Evolutionary conservation across 108 stramenopile genomes (phyloP).

Genomic region (Pinguiococcus pyrenoidosus): DNA sequence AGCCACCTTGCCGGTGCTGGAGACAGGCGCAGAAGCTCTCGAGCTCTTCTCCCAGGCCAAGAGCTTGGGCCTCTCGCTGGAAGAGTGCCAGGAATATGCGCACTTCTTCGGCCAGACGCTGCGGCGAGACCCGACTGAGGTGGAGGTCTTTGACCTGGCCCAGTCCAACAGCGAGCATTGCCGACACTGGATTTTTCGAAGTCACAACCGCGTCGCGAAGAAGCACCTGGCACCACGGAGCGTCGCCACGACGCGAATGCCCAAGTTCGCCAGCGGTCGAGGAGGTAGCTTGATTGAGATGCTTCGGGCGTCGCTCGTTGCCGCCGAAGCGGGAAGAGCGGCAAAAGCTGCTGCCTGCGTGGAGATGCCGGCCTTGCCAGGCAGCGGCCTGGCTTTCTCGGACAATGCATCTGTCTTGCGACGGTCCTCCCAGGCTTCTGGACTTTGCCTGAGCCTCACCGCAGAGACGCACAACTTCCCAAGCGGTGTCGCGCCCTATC

Average conservation of each 20-base stretch:
- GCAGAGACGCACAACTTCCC: constrained; percentile 5
- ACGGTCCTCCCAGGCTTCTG: too few species aligned
- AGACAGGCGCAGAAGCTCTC: neutral
- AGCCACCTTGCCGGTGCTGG: neutral
- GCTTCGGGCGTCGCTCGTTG: too few species aligned
- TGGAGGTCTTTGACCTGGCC: constrained; percentile 1
- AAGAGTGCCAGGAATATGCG: neutral
- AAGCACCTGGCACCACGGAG: too few species aligned
- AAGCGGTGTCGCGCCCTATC: neutral
- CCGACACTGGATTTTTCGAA: too few species aligned
- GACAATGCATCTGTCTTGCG: neutral
- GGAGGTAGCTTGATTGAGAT: too few species aligned
- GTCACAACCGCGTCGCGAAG: too few species aligned
- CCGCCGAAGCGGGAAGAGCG: too few species aligned
- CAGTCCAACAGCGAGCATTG: constrained; percentile 1
- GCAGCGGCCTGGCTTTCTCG: too few species aligned
- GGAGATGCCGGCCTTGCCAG: too few species aligned
- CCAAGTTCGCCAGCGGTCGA: too few species aligned
- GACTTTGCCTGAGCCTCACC: constrained; percentile 1
- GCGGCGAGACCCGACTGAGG: neutral
- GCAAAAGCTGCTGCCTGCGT: too few species aligned
- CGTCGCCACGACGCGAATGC: too few species aligned
- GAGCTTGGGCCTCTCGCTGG: neutral
- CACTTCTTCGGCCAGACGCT: neutral
- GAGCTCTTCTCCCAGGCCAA: neutral